Conservation (phyloP, 177 flowering plant species). For the Tripterygium wilfordii region DNA sequence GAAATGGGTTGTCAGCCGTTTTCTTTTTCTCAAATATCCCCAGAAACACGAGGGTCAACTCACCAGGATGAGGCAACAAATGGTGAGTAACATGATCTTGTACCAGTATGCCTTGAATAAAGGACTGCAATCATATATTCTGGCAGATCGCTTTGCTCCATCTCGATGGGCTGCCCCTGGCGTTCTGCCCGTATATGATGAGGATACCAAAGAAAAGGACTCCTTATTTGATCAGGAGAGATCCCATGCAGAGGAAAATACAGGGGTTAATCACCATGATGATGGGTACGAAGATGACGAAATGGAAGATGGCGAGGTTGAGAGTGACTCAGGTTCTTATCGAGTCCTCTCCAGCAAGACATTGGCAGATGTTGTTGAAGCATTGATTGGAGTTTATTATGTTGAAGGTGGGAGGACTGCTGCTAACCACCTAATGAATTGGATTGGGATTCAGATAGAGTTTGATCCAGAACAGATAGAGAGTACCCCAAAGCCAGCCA, state of each 20-base stretch:
- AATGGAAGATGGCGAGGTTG: constrained; percentile 95
- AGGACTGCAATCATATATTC: constrained; percentile 94
- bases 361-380: constrained; percentile 98
- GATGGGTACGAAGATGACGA: constrained; percentile 56
- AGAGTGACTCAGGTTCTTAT: constrained; percentile 89
- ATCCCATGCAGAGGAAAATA: constrained; percentile 16
- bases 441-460: constrained; percentile 89
- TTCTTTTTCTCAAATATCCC: constrained; percentile 89
- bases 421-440: constrained; percentile 91
- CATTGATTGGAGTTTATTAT: constrained; percentile 91
- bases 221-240: constrained; percentile 50
- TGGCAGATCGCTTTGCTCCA: constrained; percentile 98
- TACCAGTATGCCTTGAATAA: constrained; percentile 77
- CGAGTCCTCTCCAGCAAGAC: constrained; percentile 97
- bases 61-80: constrained; percentile 96
- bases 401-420: constrained; percentile 93
- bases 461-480: constrained; percentile 57
- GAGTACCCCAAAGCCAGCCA: constrained; percentile 25
- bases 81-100: constrained; percentile 95
- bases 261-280: constrained; percentile 10
- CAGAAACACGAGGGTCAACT: constrained; percentile 99
- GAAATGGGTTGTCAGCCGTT: constrained; percentile 98
- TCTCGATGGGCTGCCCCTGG: constrained; percentile 99
- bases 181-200: constrained; percentile 94
- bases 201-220: constrained; percentile 71